Evolutionary conservation across 306 rosid species (phyloP).

Genomic region (Sicyos edulis): DNA sequence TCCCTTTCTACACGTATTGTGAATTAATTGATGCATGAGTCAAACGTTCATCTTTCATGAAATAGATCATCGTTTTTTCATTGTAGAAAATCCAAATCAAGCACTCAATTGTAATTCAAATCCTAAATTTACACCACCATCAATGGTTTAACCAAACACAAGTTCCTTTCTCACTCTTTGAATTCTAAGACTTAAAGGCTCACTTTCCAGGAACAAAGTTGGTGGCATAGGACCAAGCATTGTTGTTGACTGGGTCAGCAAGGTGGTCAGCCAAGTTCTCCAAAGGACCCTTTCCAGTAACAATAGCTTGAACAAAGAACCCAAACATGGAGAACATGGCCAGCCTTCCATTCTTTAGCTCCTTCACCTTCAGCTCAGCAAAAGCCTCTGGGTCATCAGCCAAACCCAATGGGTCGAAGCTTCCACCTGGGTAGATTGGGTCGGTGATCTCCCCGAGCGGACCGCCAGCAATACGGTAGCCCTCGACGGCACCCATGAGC

Average conservation of each 20-base stretch:
- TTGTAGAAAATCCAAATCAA: not conserved
- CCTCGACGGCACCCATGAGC: conserved; percentile 88
- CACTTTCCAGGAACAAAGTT: conserved; percentile 98
- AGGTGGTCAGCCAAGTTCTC: conserved; percentile 94
- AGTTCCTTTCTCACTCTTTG: not conserved
- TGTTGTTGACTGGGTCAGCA: conserved; percentile 95
- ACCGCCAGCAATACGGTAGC: conserved; percentile 83
- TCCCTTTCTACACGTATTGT: too few species aligned
- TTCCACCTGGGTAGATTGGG: conserved; percentile 93
- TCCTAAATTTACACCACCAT: conserved; percentile 17
- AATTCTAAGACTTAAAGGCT: conserved; percentile 5
- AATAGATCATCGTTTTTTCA: too few species aligned
- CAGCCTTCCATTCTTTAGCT: conserved; percentile 75
- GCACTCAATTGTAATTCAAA: conserved; percentile 7
- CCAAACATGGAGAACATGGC: conserved; percentile 98
- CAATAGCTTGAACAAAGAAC: conserved; percentile 87
- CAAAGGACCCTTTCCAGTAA: conserved; percentile 78
- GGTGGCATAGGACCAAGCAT: conserved; percentile 86
- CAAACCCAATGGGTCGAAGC: conserved; percentile 92
- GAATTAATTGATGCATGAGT: too few species aligned
- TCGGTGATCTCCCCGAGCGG: conserved; percentile 78
- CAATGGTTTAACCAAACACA: not conserved
- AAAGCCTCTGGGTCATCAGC: conserved; percentile 96
- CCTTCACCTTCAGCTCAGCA: conserved; percentile 89
- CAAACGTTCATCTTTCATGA: too few species aligned